Evolutionary conservation across 2,329 filamentous ascomycete species (phyloP), one percentile per base, ranked within the genome.

Genomic region (Stachybotrys elegans): DNA sequence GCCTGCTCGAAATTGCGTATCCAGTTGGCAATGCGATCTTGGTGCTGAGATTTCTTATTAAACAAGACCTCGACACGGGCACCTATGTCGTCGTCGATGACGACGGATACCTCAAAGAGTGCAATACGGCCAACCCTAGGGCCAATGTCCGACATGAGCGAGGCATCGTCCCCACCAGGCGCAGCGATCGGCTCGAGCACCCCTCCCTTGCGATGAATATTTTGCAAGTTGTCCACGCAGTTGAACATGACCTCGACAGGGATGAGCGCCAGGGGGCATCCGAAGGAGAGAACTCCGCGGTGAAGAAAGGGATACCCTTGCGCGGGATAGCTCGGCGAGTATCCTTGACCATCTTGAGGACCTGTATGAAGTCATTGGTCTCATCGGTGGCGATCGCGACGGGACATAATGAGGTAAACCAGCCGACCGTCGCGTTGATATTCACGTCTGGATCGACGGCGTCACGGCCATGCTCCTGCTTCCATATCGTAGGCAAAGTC

Each of bases 241-340:
- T 70, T 81, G 56, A 83, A 81, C 25, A 80, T 67, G 29, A 83
- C 65, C 55, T 83, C 79, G 39, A 81, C 69, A 0, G 76, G 76
- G 47, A 67, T 68, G 32, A 73, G 69, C 2, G 63, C 54, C 1
- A 57, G 50, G 57, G 49, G 1, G 54, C 57, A n/a, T 59, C 54
- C 2, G 58, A 42, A 31, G 65, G 57, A 44, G 68, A 65, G 51
- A 74, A 65, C 36, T 66, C 58, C 4, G 70, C 67, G 0, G 68
- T 65, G 48, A 80, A 81, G 47, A 78, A 76, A 0, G 69, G 64
- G 6, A 71, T 60, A 2, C 75, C 75, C 16, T 67, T 70, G 6
- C 63, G 62, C 0, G 67, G 57, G 3, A 76, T 63, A 1, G 63
- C 58, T 9, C 71, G 66, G 1, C 78, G 68, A 0, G 62, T 62